phyloP scores from a whole-genome alignment of 441 rosid species.

The Eutrema salsugineum region DNA sequence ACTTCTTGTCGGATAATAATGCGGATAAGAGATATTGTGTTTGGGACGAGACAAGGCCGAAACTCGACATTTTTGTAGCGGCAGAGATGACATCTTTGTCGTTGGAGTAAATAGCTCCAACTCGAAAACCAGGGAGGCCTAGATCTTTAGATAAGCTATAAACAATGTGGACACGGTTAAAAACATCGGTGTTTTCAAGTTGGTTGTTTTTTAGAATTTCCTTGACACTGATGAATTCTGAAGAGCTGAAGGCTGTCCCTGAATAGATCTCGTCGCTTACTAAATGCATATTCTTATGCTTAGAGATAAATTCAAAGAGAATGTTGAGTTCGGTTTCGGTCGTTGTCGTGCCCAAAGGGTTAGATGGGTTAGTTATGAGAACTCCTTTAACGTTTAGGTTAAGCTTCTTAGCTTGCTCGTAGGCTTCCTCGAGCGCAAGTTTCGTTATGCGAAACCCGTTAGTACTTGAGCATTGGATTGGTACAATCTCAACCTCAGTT shows the following conservation, averaged over 20 bases:
- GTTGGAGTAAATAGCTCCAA: constrained; percentile 62
- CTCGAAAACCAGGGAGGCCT: constrained; percentile 64
- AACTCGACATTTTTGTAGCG: constrained; percentile 59
- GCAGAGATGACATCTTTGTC: constrained; percentile 57
- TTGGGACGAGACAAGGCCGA: constrained; percentile 65
- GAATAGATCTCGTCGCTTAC: constrained; percentile 68
- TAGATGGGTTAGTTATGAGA: constrained; percentile 72
- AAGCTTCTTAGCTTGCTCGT: constrained; percentile 72
- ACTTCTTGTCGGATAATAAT: constrained; percentile 54
- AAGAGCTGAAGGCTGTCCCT: constrained; percentile 43
- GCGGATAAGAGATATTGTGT: constrained; percentile 54
- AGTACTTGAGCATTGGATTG: constrained; percentile 69
- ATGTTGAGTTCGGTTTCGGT: constrained; percentile 47
- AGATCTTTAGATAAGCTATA: constrained; percentile 68
- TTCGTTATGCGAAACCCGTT: constrained; percentile 60
- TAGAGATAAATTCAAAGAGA: constrained; percentile 66
- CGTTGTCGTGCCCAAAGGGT: constrained; percentile 69
- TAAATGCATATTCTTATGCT: constrained; percentile 72
- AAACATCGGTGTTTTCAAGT: constrained; percentile 6
- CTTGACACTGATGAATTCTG: constrained; percentile 62
- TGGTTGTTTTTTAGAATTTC: constrained; percentile 31
- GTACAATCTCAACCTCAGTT: constrained; percentile 80
- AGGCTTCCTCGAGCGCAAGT: constrained; percentile 72
- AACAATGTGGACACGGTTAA: constrained; percentile 64
- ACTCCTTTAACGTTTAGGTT: constrained; percentile 71